Evolutionary conservation across 2,329 filamentous ascomycete genomes (phyloP).

Genomic region (Ascochyta lentis): DNA sequence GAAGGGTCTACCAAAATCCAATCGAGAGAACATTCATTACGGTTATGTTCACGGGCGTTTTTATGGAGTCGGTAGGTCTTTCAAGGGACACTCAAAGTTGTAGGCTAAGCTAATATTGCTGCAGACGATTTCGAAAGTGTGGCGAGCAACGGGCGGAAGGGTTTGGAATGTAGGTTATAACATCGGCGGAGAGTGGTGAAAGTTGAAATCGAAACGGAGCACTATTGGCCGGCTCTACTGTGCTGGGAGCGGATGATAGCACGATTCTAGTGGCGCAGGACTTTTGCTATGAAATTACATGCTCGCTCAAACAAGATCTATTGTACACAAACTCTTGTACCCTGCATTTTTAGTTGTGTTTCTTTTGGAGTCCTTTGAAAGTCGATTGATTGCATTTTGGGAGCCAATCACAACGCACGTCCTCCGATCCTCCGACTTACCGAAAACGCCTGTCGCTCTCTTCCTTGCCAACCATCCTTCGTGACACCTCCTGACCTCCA

Average conservation of each 20-base stretch:
- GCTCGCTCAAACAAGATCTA: not conserved
- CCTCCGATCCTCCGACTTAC: not conserved
- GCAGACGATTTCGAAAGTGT: conserved; percentile 54
- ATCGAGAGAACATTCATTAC: conserved; percentile 57
- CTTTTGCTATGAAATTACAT: not conserved
- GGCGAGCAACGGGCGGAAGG: conserved; percentile 59
- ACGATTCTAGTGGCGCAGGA: not conserved
- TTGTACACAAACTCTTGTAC: not conserved
- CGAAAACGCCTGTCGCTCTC: too few species aligned
- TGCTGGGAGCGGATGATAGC: not conserved
- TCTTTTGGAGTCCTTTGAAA: not conserved
- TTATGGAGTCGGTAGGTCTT: conserved; percentile 52
- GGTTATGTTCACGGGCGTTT: conserved; percentile 59
- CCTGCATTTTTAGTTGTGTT: not conserved
- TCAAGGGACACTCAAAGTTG: not conserved
- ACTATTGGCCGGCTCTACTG: too few species aligned
- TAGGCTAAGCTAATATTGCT: not conserved
- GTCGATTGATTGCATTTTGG: not conserved
- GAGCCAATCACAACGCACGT: not conserved
- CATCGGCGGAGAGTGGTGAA: conserved; percentile 61
- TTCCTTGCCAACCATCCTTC: not conserved
- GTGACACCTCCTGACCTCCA: not conserved
- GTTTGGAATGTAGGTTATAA: conserved; percentile 59
- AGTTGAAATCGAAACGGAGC: too few species aligned
- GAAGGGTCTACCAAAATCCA: conserved; percentile 54